A percentile compares a stretch with the other conserved stretches of the same genome.
Conservation (phyloP, 2,329 filamentous ascomycete species). For the Venturia carpophila region DNA sequence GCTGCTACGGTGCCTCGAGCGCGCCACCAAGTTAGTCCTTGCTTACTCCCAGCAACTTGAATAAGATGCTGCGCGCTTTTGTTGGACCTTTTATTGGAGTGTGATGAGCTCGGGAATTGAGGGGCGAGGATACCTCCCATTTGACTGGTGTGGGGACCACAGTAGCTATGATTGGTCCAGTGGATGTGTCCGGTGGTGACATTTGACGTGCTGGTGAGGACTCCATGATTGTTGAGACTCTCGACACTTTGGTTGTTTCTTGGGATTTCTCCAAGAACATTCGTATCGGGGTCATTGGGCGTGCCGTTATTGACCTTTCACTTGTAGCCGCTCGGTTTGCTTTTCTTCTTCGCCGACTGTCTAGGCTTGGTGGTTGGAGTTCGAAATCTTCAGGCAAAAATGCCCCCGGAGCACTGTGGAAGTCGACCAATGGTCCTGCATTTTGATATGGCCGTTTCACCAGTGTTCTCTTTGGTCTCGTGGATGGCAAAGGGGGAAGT, state of each 20-base stretch:
- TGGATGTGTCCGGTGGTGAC: neutral
- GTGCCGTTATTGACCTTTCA: slow-evolving; percentile 6
- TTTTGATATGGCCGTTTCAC: slow-evolving; percentile 4
- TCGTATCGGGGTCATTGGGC: slow-evolving; percentile 12
- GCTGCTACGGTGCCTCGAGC: slow-evolving; percentile 3
- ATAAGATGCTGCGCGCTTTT: slow-evolving; percentile 15
- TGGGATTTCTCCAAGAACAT: slow-evolving; percentile 6
- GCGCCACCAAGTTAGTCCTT: neutral
- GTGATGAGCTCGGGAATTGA: slow-evolving; percentile 7
- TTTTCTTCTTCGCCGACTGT: neutral
- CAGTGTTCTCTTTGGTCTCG: slow-evolving; percentile 11
- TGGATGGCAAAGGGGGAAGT: neutral
- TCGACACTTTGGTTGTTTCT: slow-evolving; percentile 8
- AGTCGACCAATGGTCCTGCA: slow-evolving; percentile 32
- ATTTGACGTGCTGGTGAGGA: slow-evolving; percentile 3
- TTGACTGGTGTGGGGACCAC: slow-evolving; percentile 9
- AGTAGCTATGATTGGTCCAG: slow-evolving; percentile 9
- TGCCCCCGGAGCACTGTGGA: slow-evolving; percentile 40
- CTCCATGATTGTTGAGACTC: slow-evolving; percentile 6
- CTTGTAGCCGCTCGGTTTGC: slow-evolving; percentile 9
- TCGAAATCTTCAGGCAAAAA: slow-evolving; percentile 44
- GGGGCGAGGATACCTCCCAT: neutral
- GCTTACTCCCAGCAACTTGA: slow-evolving; percentile 14
- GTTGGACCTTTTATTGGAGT: slow-evolving; percentile 9
- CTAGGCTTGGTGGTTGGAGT: slow-evolving; percentile 23